A percentile compares a stretch with the other conserved stretches of the same genome.
phyloP scores from a whole-genome alignment of 176 grass and related monocot genomes.

The Bothriochloa decipiens region DNA sequence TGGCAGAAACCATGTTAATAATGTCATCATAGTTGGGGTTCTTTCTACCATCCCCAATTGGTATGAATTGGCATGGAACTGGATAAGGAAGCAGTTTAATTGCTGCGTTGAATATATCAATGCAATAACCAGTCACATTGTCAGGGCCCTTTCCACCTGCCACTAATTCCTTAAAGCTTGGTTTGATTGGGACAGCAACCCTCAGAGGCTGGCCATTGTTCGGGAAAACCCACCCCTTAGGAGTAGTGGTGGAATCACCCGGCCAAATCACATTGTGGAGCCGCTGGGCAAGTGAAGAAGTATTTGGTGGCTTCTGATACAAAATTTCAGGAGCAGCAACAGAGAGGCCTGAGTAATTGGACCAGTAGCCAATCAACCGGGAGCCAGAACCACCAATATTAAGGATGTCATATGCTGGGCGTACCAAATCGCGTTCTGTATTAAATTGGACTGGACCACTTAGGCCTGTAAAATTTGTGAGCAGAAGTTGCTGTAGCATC shows the following conservation, averaged over 20 bases:
- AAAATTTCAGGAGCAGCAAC: constrained; percentile 71
- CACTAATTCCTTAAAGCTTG: constrained; percentile 78
- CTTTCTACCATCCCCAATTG: constrained; percentile 62
- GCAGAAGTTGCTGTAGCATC: constrained; percentile 70
- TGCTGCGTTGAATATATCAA: constrained; percentile 81
- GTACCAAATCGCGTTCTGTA: constrained; percentile 65
- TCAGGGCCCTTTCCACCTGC: constrained; percentile 41
- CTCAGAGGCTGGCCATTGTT: constrained; percentile 75
- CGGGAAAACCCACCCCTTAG: constrained; percentile 85
- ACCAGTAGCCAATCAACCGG: constrained; percentile 77
- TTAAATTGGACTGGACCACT: constrained; percentile 66
- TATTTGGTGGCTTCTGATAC: constrained; percentile 63
- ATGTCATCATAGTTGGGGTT: constrained; percentile 76
- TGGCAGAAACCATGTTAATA: constrained; percentile 65
- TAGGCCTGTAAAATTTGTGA: constrained; percentile 77
- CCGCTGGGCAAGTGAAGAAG: constrained; percentile 42
- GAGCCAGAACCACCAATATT: constrained; percentile 57
- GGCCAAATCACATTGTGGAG: constrained; percentile 72
- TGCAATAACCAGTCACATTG: constrained; percentile 67
- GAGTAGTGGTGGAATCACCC: constrained; percentile 44
- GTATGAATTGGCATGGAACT: constrained; percentile 71
- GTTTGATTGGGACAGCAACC: constrained; percentile 78
- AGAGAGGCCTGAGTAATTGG: constrained; percentile 78
- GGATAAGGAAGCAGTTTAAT: constrained; percentile 75
- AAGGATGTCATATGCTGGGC: constrained; percentile 75